Conservation (phyloP, 2,329 filamentous ascomycete genomes). For the Aspergillus novoparasiticus region DNA sequence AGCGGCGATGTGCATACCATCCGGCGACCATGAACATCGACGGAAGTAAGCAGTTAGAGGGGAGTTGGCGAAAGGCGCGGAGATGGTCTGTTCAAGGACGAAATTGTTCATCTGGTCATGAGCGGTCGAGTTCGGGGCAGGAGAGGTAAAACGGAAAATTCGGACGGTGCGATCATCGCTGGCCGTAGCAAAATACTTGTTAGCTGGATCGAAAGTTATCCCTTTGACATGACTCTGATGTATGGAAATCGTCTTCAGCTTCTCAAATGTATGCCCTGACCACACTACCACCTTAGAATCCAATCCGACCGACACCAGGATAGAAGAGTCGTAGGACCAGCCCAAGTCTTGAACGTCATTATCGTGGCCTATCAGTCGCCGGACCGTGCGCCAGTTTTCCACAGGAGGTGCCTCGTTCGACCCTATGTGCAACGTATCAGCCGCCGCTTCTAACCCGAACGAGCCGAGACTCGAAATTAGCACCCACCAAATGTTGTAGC, state of each 20-base stretch:
- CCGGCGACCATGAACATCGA: constrained; percentile 94
- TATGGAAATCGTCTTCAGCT: constrained; percentile 87
- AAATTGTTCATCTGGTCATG: constrained; percentile 98
- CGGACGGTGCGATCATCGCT: constrained; percentile 97
- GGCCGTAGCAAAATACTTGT: constrained; percentile 98
- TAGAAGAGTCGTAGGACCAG: constrained; percentile 94
- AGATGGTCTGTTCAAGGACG: constrained; percentile 88
- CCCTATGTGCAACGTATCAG: constrained; percentile 48
- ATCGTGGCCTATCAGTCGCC: constrained; percentile 91
- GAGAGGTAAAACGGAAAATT: constrained; percentile 91
- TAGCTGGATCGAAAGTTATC: constrained; percentile 96
- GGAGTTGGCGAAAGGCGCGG: constrained; percentile 82
- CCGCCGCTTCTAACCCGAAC: background rate
- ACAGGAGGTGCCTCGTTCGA: constrained; percentile 88
- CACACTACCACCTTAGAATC: constrained; percentile 98
- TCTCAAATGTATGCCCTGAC: constrained; percentile 98
- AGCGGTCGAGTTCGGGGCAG: constrained; percentile 84
- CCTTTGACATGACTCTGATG: constrained; percentile 99
- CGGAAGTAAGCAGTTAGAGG: constrained; percentile 96
- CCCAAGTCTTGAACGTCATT: constrained; percentile 98
- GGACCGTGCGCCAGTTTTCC: constrained; percentile 97
- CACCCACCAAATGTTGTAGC: constrained; percentile 75
- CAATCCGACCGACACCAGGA: constrained; percentile 91
- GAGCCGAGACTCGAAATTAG: background rate
- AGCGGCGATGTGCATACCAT: constrained; percentile 94